A percentile compares a stretch with the other conserved stretches of the same genome.
phyloP scores from a whole-genome alignment of 148 eudicot genomes.

The Amaranthus hypochondriacus region DNA sequence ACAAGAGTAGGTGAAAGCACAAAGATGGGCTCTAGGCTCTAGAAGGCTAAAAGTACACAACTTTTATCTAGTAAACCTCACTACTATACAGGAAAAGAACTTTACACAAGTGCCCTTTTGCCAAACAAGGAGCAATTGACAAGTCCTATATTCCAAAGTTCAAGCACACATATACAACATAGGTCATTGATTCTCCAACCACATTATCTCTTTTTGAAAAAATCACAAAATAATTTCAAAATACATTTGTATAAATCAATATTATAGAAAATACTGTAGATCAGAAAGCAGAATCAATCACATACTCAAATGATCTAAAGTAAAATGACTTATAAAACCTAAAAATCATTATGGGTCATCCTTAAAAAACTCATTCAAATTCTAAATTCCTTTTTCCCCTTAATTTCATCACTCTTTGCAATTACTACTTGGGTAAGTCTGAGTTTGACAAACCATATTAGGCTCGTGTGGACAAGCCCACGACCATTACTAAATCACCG shows the following conservation, averaged over 20 bases:
- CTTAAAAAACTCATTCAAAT: neutral
- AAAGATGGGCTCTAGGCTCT: neutral
- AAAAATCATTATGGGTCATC: neutral
- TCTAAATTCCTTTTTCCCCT: neutral
- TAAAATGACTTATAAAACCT: neutral
- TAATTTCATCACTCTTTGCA: neutral
- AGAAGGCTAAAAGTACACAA: neutral
- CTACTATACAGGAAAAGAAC: neutral
- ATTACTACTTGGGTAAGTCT: neutral
- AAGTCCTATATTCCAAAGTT: neutral
- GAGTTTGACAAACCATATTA: neutral
- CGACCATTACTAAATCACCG: neutral
- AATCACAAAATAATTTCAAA: conserved; percentile 5
- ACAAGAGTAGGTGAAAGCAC: neutral
- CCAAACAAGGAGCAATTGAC: neutral
- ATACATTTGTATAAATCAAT: neutral
- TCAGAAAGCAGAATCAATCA: neutral
- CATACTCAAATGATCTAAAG: neutral
- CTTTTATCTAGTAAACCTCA: no score
- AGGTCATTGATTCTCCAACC: conserved; percentile 10
- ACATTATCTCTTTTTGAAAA: neutral
- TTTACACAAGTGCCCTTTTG: neutral
- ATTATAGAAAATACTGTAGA: neutral
- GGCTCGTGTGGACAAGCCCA: neutral
- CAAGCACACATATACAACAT: neutral